These are phyloP conservation scores for Lecanicillium sp. DNA, from an alignment of 2,329 filamentous ascomycete species.

Conservation along the genomic window DNA sequence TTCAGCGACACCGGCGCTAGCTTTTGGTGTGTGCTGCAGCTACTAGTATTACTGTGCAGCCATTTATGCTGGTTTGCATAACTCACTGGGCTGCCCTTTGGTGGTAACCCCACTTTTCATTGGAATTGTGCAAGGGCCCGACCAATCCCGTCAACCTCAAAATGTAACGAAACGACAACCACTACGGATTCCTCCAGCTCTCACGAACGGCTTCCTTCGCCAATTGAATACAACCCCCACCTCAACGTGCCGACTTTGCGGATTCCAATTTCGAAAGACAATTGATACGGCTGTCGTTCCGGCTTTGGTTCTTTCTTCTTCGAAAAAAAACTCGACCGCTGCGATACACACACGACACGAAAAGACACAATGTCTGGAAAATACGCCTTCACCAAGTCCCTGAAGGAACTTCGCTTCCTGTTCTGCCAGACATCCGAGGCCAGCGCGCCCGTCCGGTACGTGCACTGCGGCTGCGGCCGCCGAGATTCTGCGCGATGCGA, in stretches of 20 bases:
- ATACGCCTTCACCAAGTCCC: slow-evolving; percentile 80
- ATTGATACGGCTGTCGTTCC: neutral
- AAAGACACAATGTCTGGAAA: slow-evolving; percentile 69
- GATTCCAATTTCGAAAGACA: too few relatives aligned
- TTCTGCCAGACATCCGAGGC: slow-evolving; percentile 93
- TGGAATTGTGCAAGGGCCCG: neutral
- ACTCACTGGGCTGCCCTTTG: neutral
- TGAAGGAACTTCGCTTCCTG: slow-evolving; percentile 95
- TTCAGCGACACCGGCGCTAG: slow-evolving; percentile 14
- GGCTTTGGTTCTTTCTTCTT: neutral
- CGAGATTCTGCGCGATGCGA: too few relatives aligned
- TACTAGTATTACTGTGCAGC: neutral
- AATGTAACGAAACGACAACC: too few relatives aligned
- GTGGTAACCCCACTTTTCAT: neutral
- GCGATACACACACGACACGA: neutral
- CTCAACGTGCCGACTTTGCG: too few relatives aligned
- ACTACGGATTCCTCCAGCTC: too few relatives aligned
- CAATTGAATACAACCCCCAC: too few relatives aligned
- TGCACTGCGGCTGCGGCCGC: too few relatives aligned
- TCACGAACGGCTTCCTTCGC: too few relatives aligned
- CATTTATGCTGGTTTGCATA: neutral
- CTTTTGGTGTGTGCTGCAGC: neutral
- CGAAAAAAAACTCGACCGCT: neutral
- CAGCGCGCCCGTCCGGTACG: slow-evolving; percentile 81
- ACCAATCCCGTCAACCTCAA: too few relatives aligned